Evolutionary conservation across 768 basidiomycete genomes (phyloP).

Genomic region (Suillus subluteus): DNA sequence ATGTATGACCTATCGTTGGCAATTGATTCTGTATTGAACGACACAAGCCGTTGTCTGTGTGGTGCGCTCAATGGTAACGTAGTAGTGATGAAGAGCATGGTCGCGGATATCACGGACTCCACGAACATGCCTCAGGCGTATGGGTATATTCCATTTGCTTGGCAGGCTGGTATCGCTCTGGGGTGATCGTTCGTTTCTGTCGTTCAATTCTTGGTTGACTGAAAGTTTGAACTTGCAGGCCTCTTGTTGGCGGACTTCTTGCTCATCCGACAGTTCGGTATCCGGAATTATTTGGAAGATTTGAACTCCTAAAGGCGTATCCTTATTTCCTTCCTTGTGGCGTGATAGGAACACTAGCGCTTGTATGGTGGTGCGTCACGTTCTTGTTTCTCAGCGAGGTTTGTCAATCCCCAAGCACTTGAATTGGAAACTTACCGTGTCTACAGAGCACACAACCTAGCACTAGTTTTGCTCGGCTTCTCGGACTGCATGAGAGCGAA

Average conservation of each 20-base stretch:
- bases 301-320: slow-evolving; percentile 59
- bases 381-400: slow-evolving; percentile 56
- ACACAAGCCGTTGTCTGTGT: slow-evolving; percentile 40
- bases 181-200: slow-evolving; percentile 34
- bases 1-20: slow-evolving; percentile 2
- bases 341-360: slow-evolving; percentile 56
- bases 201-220: slow-evolving; percentile 27
- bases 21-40: not conserved
- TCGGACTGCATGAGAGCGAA: not conserved
- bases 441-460: slow-evolving; percentile 10
- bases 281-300: slow-evolving; percentile 56
- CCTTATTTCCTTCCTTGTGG: slow-evolving; percentile 73
- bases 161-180: slow-evolving; percentile 43
- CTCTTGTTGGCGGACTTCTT: slow-evolving; percentile 67
- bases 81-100: slow-evolving; percentile 45
- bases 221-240: slow-evolving; percentile 39
- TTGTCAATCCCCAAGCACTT: not conserved
- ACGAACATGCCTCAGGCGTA: slow-evolving; percentile 41
- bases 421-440: not conserved
- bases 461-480: slow-evolving; percentile 4
- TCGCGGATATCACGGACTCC: slow-evolving; percentile 40
- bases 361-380: slow-evolving; percentile 50
- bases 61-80: slow-evolving; percentile 54
- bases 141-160: slow-evolving; percentile 55
- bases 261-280: slow-evolving; percentile 65